phyloP scores from a whole-genome alignment of 75 land plant species.

The Pinus albicaulis region DNA sequence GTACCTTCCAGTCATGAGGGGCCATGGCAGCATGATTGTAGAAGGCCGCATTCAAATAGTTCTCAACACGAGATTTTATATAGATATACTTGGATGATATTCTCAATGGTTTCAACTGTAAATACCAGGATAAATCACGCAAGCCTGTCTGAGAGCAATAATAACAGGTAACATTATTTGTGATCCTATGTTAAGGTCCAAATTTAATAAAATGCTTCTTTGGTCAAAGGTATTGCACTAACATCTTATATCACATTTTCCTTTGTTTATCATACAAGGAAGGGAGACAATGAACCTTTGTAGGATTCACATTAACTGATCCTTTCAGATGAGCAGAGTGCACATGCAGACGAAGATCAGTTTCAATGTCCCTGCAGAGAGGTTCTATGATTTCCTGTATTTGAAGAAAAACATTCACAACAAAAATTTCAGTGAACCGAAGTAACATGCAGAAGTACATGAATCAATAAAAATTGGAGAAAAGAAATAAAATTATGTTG shows the following conservation, averaged over 20 bases:
- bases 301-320: slow-evolving; percentile 49
- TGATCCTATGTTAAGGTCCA: too few species aligned
- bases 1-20: slow-evolving; percentile 55
- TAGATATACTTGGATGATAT: slow-evolving; percentile 39
- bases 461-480: too few species aligned
- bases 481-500: too few species aligned
- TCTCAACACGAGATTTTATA: slow-evolving; percentile 41
- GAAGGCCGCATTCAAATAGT: slow-evolving; percentile 52
- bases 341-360: slow-evolving; percentile 61
- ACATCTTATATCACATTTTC: neutral
- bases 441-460: neutral
- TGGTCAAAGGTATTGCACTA: neutral
- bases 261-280: neutral
- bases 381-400: slow-evolving; percentile 49
- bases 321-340: slow-evolving; percentile 59
- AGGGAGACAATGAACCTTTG: slow-evolving; percentile 26
- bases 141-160: slow-evolving; percentile 41
- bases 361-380: slow-evolving; percentile 56
- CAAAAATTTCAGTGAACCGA: neutral
- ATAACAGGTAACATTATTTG: neutral
- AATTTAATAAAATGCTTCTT: neutral
- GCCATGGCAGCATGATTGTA: slow-evolving; percentile 49
- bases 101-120: slow-evolving; percentile 38
- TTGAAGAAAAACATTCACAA: slow-evolving; percentile 2
- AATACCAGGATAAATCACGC: slow-evolving; percentile 52